These are phyloP conservation scores for Paragyromitra xinjiangensis DNA, from an alignment of 495 filamentous ascomycete genomes.

Conservation along the genomic window DNA sequence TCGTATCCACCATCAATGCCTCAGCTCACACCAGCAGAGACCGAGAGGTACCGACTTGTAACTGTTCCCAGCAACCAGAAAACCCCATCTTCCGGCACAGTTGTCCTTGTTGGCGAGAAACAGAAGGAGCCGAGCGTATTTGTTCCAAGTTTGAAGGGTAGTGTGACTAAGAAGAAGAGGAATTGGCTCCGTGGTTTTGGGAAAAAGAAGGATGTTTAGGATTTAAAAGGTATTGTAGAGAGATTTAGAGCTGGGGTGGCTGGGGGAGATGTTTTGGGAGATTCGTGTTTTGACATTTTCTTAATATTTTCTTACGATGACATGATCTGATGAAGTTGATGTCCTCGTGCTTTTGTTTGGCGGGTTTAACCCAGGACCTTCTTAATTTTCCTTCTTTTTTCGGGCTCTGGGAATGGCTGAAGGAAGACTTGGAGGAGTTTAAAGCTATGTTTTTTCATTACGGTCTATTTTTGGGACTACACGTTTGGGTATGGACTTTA, in stretches of 20 bases:
- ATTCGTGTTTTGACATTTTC: slow-evolving; percentile 10
- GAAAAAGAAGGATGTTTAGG: slow-evolving; percentile 28
- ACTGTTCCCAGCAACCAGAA: slow-evolving; percentile 28
- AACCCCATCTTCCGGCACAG: slow-evolving; percentile 27
- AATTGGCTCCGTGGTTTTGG: slow-evolving; percentile 41
- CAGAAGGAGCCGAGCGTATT: slow-evolving; percentile 16
- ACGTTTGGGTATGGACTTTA: background rate
- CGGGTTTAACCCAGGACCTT: slow-evolving; percentile 4
- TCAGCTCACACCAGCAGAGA: slow-evolving; percentile 30
- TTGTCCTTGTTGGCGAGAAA: slow-evolving; percentile 39
- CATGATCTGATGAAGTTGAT: slow-evolving; percentile 17
- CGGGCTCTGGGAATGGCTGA: background rate
- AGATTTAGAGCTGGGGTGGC: background rate
- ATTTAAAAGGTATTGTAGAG: background rate
- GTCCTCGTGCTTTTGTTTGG: slow-evolving; percentile 9
- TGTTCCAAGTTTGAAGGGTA: slow-evolving; percentile 35
- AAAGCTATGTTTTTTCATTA: slow-evolving; percentile 19
- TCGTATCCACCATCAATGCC: slow-evolving; percentile 4
- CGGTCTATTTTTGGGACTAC: slow-evolving; percentile 11
- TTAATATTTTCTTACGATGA: slow-evolving; percentile 14
- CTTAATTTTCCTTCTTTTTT: slow-evolving; percentile 20
- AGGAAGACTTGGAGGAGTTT: background rate
- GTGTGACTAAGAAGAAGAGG: slow-evolving; percentile 36
- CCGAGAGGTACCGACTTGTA: slow-evolving; percentile 19
- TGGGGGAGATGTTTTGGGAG: background rate